Percentiles rank a stretch among this genome's conserved stretches.
Conservation (phyloP, 2,329 filamentous ascomycete species). For the Scleromitrula shiraiana region DNA sequence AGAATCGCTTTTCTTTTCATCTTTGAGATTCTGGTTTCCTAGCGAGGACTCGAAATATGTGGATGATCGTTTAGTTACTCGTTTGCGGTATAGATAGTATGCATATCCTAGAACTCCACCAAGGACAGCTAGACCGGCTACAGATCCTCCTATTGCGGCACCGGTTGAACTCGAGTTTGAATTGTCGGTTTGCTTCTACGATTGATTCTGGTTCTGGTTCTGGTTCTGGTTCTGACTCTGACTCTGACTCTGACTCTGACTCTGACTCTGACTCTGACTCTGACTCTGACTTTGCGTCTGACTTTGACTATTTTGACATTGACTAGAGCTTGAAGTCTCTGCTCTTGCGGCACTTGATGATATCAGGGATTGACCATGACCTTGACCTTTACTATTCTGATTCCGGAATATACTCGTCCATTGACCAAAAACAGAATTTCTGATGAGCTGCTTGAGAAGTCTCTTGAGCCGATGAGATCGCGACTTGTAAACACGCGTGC, state of each 20-base stretch:
- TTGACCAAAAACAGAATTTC: too few relatives aligned
- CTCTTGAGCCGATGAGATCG: too few relatives aligned
- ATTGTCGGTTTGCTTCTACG: background rate
- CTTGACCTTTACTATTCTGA: background rate
- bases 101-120: background rate
- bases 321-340: background rate
- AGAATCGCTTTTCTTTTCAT: too few relatives aligned
- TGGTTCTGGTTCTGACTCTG: background rate
- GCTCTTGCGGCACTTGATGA: background rate
- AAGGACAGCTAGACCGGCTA: background rate
- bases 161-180: background rate
- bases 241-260: background rate
- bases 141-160: background rate
- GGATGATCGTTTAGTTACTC: background rate
- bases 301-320: background rate
- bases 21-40: background rate
- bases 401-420: background rate
- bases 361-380: background rate
- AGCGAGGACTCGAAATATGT: background rate
- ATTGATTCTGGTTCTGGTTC: background rate
- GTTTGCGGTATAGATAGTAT: background rate
- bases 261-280: background rate
- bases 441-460: too few relatives aligned
- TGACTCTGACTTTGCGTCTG: background rate
- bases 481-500: too few relatives aligned